Base-by-base conservation (phyloP, 192 early-diverging fungal species). In the Umbelopsis sp. region DNA sequence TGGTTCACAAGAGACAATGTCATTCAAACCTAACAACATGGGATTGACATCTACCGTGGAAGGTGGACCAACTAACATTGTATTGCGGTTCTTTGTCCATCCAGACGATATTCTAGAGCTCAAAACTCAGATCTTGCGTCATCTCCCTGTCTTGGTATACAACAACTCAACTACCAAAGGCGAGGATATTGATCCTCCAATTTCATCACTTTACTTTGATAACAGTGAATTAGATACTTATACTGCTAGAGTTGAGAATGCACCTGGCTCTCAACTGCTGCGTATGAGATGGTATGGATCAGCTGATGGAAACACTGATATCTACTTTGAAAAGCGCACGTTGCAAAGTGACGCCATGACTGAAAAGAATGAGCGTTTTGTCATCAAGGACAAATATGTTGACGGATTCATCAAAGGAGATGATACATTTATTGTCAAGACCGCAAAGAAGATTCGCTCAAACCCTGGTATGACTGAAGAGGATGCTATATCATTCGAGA, bases 201-300 rank as follows among this genome's bases (percentile, higher is more conserved):
- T 99, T 65, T 92, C 94, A 3, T 93, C 95, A 34, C 87, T 97
- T 34, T 99, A 99, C 82, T 91, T 94, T 79, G 97, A 99, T 80
- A 95, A 97, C 80, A 86, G 91, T 38, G 74, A 83, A 7, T 90
- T 99, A 71, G 94, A 97, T 59, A 85, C 96, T 52, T 99, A 97
- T 75, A 85, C 87, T 75, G 92, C 88, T 56, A 89, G 96, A 47
- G 82, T 98, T 14, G 94, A 97, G 76, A 91, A 90, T 74, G 90
- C 88, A 76, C 91, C 94, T 50, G 96, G 96, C 5, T 95, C 95
- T 26, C 91, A 95, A 77, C 89, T 93, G 24, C 89, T 98, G 69
- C 93, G 97, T 45, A 73, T 97, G 65, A 91, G 95, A 45, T 98
- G 96, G 96, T 99, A 97, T 72, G 96, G 97, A 43, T 50, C 45